A percentile compares a stretch with the other conserved stretches of the same genome.
phyloP scores from a whole-genome alignment of 2,329 filamentous ascomycete genomes.

The Pseudogymnoascus sp. region DNA sequence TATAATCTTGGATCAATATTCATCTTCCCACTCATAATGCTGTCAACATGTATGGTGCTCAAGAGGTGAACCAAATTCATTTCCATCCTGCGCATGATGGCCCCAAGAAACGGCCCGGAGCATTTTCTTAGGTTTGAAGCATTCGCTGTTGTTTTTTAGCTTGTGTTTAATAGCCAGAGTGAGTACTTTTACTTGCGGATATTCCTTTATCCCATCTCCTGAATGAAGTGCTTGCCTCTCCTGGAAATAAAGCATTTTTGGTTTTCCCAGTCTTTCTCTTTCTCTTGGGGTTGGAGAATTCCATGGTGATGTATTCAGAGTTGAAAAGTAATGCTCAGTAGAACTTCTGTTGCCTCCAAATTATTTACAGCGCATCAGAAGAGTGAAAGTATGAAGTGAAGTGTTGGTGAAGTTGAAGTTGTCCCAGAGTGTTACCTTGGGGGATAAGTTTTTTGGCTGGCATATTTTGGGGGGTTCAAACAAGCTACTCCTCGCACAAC shows the following conservation, averaged over 20 bases:
- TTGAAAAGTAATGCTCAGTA: not conserved
- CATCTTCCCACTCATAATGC: not conserved
- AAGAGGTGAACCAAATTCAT: not conserved
- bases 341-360: not conserved
- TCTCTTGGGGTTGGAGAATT: not conserved
- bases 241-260: not conserved
- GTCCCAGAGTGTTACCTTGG: not conserved
- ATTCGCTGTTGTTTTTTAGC: not conserved
- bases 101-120: not conserved
- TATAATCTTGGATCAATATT: not conserved
- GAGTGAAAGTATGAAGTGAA: not conserved
- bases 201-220: not conserved
- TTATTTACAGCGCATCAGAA: not conserved
- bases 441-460: not conserved
- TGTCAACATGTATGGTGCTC: not conserved
- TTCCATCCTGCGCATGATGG: not conserved
- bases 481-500: not conserved
- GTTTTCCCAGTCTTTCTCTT: not conserved
- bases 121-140: not conserved
- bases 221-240: not conserved
- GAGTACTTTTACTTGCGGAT: not conserved
- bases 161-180: not conserved
- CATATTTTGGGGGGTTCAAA: not conserved
- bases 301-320: not conserved
- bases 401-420: not conserved